Evolutionary conservation across 805 yeast species (phyloP).

Genomic region (Naumovozyma baii): DNA sequence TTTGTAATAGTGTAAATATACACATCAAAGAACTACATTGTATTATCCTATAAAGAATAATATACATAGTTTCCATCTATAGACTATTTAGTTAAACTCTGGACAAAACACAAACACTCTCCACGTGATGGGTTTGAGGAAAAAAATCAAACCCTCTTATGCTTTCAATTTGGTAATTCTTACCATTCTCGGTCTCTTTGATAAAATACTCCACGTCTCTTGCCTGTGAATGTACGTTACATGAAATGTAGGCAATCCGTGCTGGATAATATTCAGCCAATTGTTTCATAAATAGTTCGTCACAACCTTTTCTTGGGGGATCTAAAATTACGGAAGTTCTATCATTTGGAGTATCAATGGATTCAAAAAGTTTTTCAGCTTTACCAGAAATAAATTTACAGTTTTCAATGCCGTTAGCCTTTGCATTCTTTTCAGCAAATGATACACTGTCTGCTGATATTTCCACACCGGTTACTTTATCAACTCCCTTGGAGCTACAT

Average conservation of each 20-base stretch:
- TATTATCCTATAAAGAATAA: no score
- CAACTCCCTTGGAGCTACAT: conserved; percentile 74
- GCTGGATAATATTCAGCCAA: conserved; percentile 75
- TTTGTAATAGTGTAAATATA: no score
- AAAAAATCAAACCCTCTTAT: conserved; percentile 93
- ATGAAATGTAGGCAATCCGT: conserved; percentile 85
- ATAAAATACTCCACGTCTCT: conserved; percentile 82
- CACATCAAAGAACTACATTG: no score
- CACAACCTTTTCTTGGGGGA: conserved; percentile 97
- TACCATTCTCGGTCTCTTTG: conserved; percentile 52
- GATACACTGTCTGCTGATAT: conserved; percentile 83
- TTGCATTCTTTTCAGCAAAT: conserved; percentile 78
- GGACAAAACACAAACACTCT: conserved; percentile 67
- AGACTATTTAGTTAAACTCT: conserved; percentile 20
- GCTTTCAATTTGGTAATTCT: conserved; percentile 61
- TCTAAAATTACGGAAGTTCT: conserved; percentile 86
- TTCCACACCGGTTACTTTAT: conserved; percentile 84
- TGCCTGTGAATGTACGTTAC: conserved; percentile 97
- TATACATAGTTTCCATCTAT: no score
- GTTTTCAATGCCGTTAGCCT: conserved; percentile 61
- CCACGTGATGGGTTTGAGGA: conserved; percentile 91
- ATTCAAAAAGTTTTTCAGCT: conserved; percentile 80
- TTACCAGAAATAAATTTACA: conserved; percentile 83
- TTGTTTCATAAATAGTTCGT: conserved; percentile 76
- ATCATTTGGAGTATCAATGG: conserved; percentile 62